Percentiles rank a stretch among this genome's conserved stretches.
These are phyloP conservation scores for Aspergillus sp. DNA, from an alignment of 2,329 filamentous ascomycete species.

Conservation along the genomic window DNA sequence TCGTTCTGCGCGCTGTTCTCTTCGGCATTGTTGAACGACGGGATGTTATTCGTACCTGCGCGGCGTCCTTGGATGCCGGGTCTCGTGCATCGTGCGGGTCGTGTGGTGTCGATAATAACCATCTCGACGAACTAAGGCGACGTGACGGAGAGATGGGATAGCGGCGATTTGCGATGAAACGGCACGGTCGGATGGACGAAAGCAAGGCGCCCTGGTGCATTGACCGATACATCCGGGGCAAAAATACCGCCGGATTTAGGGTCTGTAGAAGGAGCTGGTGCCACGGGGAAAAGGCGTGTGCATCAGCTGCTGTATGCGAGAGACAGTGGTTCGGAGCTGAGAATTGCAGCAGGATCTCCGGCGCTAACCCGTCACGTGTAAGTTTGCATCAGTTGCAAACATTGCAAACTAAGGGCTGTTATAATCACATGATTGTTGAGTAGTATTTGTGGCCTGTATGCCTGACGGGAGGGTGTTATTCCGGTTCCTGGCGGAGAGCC, in stretches of 20 bases:
- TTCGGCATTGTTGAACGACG: conserved; percentile 10
- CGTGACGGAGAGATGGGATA: conserved; percentile 21
- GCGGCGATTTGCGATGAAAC: conserved; percentile 28
- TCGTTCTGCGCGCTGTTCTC: conserved; percentile 8
- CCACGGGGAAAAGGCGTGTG: conserved; percentile 7
- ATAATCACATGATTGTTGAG: too few species aligned
- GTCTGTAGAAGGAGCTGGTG: conserved; percentile 10
- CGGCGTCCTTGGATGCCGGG: conserved; percentile 11
- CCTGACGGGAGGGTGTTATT: too few species aligned
- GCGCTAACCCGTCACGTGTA: too few species aligned
- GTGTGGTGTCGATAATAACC: conserved; percentile 18
- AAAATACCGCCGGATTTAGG: conserved; percentile 16
- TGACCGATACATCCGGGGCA: conserved; percentile 28
- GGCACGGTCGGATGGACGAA: conserved; percentile 26
- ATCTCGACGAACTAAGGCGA: conserved; percentile 25
- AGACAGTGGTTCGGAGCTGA: too few species aligned
- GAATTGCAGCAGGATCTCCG: too few species aligned
- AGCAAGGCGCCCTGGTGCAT: conserved; percentile 30
- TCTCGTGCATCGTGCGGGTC: conserved; percentile 18
- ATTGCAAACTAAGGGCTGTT: too few species aligned
- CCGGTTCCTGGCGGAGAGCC: too few species aligned
- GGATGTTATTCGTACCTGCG: conserved; percentile 11
- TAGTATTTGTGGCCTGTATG: too few species aligned
- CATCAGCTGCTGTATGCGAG: too few species aligned
- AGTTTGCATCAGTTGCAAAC: too few species aligned